Percentiles rank a stretch among this genome's conserved stretches.
These are phyloP conservation scores for Dichotomopilus funicola DNA, from an alignment of 2,329 filamentous ascomycete genomes.

Conservation along the genomic window DNA sequence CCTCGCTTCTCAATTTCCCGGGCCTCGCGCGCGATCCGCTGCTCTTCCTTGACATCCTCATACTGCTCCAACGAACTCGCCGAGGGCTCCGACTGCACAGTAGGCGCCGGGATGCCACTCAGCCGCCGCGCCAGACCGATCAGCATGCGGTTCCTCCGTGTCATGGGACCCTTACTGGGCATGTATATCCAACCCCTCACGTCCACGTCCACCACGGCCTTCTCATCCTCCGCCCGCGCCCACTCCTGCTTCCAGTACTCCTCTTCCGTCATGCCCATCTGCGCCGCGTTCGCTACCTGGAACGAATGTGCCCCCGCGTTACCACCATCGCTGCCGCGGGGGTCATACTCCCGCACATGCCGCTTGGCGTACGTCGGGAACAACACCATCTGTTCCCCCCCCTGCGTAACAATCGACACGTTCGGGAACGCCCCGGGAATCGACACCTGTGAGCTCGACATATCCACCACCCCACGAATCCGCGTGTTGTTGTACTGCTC, in stretches of 20 bases:
- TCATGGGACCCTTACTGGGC: conserved; percentile 78
- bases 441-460: conserved; percentile 32
- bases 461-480: conserved; percentile 33
- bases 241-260: conserved; percentile 75
- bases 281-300: conserved; percentile 25
- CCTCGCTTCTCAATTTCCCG: conserved; percentile 69
- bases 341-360: conserved; percentile 53
- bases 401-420: conserved; percentile 69
- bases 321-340: conserved; percentile 41
- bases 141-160: conserved; percentile 76
- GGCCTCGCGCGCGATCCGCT: conserved; percentile 67
- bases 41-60: conserved; percentile 49
- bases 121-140: conserved; percentile 81
- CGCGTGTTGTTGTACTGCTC: conserved; percentile 54
- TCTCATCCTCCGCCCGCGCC: conserved; percentile 72
- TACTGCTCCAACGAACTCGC: conserved; percentile 34
- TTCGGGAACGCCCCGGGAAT: conserved; percentile 79
- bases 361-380: conserved; percentile 89
- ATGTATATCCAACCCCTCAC: conserved; percentile 93
- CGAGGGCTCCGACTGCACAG: conserved; percentile 30
- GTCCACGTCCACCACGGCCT: conserved; percentile 86
- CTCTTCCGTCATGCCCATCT: conserved; percentile 49
- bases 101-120: conserved; percentile 74
- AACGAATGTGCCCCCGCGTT: conserved; percentile 29
- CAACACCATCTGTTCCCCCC: conserved; percentile 85